Conservation (phyloP, 208 protist genomes). For the Strigomonas galati region DNA sequence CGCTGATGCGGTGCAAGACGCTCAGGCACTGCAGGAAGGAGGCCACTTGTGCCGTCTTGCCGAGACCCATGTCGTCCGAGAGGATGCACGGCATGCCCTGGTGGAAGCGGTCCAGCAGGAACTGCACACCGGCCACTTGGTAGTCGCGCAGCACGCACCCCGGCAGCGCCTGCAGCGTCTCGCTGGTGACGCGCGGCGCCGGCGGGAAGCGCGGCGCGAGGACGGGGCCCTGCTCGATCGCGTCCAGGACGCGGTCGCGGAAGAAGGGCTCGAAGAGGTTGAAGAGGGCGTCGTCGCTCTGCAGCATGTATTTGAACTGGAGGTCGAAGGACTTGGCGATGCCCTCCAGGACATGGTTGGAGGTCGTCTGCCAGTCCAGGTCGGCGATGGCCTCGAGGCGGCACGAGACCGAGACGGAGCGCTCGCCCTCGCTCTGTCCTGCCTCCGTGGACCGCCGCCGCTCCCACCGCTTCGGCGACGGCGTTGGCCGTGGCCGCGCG, state of each 20-base stretch:
- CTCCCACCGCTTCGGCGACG: background rate
- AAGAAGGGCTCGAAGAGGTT: constrained; percentile 77
- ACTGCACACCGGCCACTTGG: constrained; percentile 97
- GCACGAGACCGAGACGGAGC: background rate
- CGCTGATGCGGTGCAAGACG: constrained; percentile 58
- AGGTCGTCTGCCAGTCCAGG: background rate
- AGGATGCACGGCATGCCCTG: constrained; percentile 88
- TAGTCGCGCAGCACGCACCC: constrained; percentile 87
- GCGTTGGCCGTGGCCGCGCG: constrained; percentile 11
- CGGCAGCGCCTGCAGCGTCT: constrained; percentile 24
- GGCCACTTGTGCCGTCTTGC: constrained; percentile 97
- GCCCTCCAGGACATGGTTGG: background rate
- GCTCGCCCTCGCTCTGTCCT: background rate
- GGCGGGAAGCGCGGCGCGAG: constrained; percentile 30
- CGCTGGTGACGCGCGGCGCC: constrained; percentile 26
- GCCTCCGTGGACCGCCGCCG: background rate
- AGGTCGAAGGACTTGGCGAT: constrained; percentile 41
- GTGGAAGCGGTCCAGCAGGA: constrained; percentile 87
- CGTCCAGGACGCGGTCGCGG: constrained; percentile 38
- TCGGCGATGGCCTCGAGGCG: background rate
- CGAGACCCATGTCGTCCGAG: constrained; percentile 97
- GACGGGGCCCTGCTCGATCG: constrained; percentile 24
- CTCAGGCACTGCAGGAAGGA: constrained; percentile 86
- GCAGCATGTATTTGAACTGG: constrained; percentile 71
- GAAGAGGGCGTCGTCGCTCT: constrained; percentile 33